Conservation (phyloP, 2,329 filamentous ascomycete genomes). For the Colletotrichum liaoningense region DNA sequence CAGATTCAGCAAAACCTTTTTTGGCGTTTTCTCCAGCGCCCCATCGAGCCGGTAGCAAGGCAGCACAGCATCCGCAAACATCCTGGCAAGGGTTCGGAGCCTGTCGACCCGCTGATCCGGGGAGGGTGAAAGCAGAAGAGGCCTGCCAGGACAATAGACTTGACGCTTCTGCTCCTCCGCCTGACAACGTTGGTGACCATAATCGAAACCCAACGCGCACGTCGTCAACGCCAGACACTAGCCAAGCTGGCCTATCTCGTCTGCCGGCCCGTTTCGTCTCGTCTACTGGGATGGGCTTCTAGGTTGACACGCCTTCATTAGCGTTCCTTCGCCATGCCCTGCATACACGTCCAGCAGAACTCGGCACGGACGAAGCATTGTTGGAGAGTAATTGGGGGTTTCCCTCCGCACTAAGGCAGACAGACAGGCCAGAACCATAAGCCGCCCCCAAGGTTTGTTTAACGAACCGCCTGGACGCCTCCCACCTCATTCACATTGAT, state of each 20-base stretch:
- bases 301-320: background rate
- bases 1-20: conserved; percentile 29
- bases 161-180: background rate
- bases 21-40: conserved; percentile 11
- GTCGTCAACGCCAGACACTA: background rate
- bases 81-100: conserved; percentile 28
- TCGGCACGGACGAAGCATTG: background rate
- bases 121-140: conserved; percentile 1
- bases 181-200: background rate
- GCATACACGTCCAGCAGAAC: background rate
- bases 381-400: conserved; percentile 1
- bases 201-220: background rate
- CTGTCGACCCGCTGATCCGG: conserved; percentile 36
- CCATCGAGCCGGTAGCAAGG: background rate
- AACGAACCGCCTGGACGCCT: background rate
- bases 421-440: background rate
- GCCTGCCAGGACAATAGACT: background rate
- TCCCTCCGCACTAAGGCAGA: conserved; percentile 7
- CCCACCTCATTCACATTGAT: conserved; percentile 14
- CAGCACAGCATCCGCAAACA: conserved; percentile 20
- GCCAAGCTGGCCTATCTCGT: background rate
- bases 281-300: background rate
- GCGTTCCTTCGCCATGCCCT: background rate
- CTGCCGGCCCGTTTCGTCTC: conserved; percentile 6
- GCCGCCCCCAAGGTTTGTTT: background rate